Conservation (phyloP, 805 yeast genomes). For the Candida jianshihensis region DNA sequence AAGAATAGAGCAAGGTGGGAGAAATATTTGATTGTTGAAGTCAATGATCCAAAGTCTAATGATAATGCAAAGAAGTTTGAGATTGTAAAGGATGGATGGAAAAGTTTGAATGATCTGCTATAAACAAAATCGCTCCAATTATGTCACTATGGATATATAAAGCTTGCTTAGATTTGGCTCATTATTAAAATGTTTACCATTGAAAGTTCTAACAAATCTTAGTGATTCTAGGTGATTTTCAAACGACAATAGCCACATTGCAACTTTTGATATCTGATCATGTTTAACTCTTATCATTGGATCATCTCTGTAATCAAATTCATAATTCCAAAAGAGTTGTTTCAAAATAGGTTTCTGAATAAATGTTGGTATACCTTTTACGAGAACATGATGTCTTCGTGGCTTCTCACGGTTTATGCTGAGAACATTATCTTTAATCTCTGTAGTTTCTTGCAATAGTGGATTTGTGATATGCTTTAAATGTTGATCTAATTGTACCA, state of each 20-base stretch:
- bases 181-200: slow-evolving; percentile 35
- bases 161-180: slow-evolving; percentile 22
- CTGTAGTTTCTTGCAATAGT: slow-evolving; percentile 1
- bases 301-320: slow-evolving; percentile 25
- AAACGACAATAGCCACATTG: slow-evolving; percentile 36
- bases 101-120: slow-evolving; percentile 31
- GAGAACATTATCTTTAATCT: neutral
- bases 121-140: neutral
- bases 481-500: slow-evolving; percentile 27
- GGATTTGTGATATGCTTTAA: neutral
- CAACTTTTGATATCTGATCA: slow-evolving; percentile 8
- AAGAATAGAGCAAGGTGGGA: slow-evolving; percentile 73
- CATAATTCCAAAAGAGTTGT: slow-evolving; percentile 42
- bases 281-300: slow-evolving; percentile 9
- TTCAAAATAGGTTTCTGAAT: slow-evolving; percentile 30
- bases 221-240: slow-evolving; percentile 37
- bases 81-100: slow-evolving; percentile 66
- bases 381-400: slow-evolving; percentile 28
- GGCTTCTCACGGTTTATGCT: neutral
- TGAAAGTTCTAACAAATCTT: slow-evolving; percentile 44
- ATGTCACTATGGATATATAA: slow-evolving; percentile 20
- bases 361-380: slow-evolving; percentile 42
- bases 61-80: slow-evolving; percentile 39
- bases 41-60: slow-evolving; percentile 21
- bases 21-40: slow-evolving; percentile 65